A percentile compares a stretch with the other conserved stretches of the same genome.
Evolutionary conservation across 805 yeast genomes (phyloP).

Genomic region (Scheffersomyces spartinae): DNA sequence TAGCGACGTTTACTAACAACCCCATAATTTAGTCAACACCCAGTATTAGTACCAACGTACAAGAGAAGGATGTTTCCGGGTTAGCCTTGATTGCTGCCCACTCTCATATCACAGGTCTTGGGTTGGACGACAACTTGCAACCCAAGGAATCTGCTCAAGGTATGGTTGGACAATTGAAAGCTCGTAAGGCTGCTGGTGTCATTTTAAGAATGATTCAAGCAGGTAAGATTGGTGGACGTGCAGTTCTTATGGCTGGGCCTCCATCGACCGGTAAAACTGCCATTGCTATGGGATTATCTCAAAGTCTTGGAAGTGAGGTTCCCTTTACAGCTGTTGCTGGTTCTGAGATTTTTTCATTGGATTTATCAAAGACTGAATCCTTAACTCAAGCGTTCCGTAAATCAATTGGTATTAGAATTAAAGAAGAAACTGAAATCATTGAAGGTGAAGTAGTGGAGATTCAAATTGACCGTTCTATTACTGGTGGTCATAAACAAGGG

Average conservation of each 20-base stretch:
- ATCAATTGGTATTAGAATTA: constrained; percentile 89
- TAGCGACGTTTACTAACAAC: too few relatives aligned
- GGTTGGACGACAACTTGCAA: constrained; percentile 82
- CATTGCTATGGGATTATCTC: constrained; percentile 85
- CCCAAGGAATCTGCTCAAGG: constrained; percentile 80
- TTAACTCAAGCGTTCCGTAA: constrained; percentile 93
- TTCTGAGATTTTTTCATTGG: constrained; percentile 85
- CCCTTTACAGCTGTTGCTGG: constrained; percentile 96
- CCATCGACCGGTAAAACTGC: constrained; percentile 99
- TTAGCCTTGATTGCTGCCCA: constrained; percentile 91
- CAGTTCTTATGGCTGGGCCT: constrained; percentile 92
- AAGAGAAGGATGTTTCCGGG: constrained; percentile 24
- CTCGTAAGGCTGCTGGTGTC: constrained; percentile 93
- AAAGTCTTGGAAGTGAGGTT: constrained; percentile 63
- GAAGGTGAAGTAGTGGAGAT: constrained; percentile 99
- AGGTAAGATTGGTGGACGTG: constrained; percentile 94
- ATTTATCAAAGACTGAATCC: constrained; percentile 90
- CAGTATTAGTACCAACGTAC: constrained; percentile 20
- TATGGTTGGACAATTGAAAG: constrained; percentile 94
- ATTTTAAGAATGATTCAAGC: constrained; percentile 87
- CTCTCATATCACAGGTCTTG: constrained; percentile 92
- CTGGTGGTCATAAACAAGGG: constrained; percentile 98
- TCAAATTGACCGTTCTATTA: constrained; percentile 83
- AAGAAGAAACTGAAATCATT: constrained; percentile 92
- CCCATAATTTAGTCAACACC: constrained; percentile 8